Evolutionary conservation across 352 stramenopile genomes (phyloP).

Genomic region (Thalassiosira mediterranea): DNA sequence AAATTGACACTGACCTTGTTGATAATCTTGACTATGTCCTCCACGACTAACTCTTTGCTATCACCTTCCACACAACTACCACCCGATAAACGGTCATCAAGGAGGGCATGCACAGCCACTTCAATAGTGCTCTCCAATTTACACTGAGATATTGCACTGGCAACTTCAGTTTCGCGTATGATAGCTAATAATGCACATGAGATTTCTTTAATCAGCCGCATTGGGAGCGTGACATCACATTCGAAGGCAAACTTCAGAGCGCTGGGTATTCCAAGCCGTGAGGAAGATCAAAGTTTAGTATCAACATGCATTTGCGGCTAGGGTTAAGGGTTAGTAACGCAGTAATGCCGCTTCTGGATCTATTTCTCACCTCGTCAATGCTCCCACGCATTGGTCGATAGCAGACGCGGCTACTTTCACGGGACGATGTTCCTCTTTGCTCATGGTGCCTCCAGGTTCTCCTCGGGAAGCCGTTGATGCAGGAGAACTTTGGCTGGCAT

Average conservation of each 20-base stretch:
- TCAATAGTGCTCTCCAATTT: conserved; percentile 61
- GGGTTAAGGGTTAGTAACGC: no score
- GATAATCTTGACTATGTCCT: conserved; percentile 68
- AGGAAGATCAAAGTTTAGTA: no score
- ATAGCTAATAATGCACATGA: conserved; percentile 66
- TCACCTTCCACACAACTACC: conserved; percentile 21
- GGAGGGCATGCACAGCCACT: conserved; percentile 56
- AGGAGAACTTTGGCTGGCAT: no score
- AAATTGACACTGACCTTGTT: conserved; percentile 85
- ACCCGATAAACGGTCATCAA: conserved; percentile 64
- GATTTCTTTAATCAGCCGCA: conserved; percentile 66
- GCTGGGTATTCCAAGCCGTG: conserved; percentile 43
- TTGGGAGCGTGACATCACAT: conserved; percentile 54
- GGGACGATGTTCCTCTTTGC: conserved; percentile 27
- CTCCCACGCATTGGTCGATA: conserved; percentile 47
- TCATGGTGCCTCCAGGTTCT: conserved; percentile 9
- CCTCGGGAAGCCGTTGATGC: neutral
- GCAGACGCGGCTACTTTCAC: conserved; percentile 48
- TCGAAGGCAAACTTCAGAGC: conserved; percentile 74
- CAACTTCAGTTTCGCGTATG: conserved; percentile 55
- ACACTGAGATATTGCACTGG: conserved; percentile 48
- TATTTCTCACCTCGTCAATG: conserved; percentile 47
- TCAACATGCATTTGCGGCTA: no score
- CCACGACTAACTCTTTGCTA: no score
- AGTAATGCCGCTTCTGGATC: no score